Evolutionary conservation across 2,329 filamentous ascomycete species (phyloP).

Genomic region (Microdochium paspali): DNA sequence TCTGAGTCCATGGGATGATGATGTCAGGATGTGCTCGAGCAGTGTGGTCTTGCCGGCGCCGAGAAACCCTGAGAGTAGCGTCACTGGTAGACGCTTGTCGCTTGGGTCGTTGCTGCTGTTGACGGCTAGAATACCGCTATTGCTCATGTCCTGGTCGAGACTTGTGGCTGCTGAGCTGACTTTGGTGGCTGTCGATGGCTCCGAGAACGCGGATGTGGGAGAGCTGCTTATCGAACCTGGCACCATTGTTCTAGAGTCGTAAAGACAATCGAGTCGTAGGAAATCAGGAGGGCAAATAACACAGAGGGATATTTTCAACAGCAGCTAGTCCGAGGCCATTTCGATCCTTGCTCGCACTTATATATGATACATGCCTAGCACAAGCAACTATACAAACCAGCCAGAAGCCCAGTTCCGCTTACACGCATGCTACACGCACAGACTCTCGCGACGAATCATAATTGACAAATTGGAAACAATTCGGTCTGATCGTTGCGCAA

Average conservation of each 20-base stretch:
- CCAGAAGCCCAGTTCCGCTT: not conserved
- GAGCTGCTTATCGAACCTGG: not conserved
- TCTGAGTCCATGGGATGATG: conserved; percentile 51
- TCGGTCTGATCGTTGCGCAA: not conserved
- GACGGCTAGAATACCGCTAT: not conserved
- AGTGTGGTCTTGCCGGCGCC: conserved; percentile 65
- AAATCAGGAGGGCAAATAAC: no score
- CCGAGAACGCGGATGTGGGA: not conserved
- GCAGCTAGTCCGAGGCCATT: no score
- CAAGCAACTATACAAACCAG: no score
- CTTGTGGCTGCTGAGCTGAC: not conserved
- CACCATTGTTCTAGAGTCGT: not conserved
- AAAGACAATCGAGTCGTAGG: no score
- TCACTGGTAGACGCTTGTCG: conserved; percentile 39
- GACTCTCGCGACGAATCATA: not conserved
- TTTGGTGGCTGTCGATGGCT: not conserved
- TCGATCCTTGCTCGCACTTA: no score
- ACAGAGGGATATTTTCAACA: no score
- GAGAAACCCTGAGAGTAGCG: conserved; percentile 50
- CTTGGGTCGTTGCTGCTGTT: not conserved
- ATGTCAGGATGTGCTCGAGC: conserved; percentile 57
- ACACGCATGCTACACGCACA: not conserved
- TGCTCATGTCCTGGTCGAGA: not conserved
- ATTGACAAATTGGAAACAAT: not conserved
- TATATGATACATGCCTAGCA: no score